Percentiles rank a stretch among this genome's conserved stretches.
Conservation (phyloP, 2,329 filamentous ascomycete genomes). For the Pestalotiopsis sp. region DNA sequence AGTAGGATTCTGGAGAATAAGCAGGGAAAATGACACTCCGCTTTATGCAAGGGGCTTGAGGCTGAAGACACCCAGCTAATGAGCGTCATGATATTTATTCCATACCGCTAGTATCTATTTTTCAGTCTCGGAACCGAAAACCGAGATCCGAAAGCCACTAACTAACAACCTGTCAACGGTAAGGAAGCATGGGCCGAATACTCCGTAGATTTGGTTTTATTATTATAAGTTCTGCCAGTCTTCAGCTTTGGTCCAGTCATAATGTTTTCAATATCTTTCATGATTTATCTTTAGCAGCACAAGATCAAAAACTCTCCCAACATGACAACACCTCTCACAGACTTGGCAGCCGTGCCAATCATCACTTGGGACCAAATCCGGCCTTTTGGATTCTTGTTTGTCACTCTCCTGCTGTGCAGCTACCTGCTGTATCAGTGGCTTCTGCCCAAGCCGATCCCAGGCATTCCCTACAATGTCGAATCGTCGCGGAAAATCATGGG, state of each 20-base stretch:
- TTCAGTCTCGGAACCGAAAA: not conserved
- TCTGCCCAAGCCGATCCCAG: conserved; percentile 21
- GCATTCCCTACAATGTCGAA: conserved; percentile 19
- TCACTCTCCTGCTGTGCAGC: not conserved
- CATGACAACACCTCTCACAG: not conserved
- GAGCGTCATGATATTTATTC: not conserved
- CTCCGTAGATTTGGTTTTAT: not conserved
- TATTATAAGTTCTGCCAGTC: not conserved
- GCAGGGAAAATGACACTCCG: not conserved
- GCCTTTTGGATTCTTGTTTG: conserved; percentile 1
- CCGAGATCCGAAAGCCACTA: not conserved
- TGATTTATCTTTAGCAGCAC: not conserved
- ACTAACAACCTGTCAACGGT: not conserved
- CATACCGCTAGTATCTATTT: not conserved
- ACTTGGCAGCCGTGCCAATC: not conserved
- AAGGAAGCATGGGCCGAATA: not conserved
- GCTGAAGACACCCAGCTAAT: not conserved
- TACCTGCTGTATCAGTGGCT: conserved; percentile 25
- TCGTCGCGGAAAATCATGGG: conserved; percentile 17
- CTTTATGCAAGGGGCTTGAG: not conserved
- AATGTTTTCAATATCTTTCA: not conserved
- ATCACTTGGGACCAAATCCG: not conserved
- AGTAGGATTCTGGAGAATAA: too few species aligned
- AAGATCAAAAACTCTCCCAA: not conserved
- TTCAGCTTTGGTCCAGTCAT: not conserved